These are phyloP conservation scores for Fusarium graminum DNA, from an alignment of 2,329 filamentous ascomycete species.

Conservation along the genomic window DNA sequence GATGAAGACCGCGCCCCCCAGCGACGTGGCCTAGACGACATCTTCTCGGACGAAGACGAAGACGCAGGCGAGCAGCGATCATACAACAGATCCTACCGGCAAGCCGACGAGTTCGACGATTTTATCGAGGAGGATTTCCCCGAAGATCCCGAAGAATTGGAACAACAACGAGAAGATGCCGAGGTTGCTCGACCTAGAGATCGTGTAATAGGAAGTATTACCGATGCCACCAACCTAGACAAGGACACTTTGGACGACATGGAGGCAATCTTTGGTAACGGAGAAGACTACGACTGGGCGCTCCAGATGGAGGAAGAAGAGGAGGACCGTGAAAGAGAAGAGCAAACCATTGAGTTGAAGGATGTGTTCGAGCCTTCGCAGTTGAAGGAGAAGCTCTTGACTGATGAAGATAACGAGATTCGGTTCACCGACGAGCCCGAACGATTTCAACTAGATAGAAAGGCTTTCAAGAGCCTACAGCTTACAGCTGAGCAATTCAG, in stretches of 20 bases:
- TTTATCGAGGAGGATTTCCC: constrained; percentile 98
- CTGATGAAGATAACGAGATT: constrained; percentile 93
- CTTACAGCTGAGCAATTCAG: constrained; percentile 86
- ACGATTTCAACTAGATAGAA: constrained; percentile 91
- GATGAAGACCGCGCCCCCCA: constrained; percentile 74
- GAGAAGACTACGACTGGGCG: constrained; percentile 96
- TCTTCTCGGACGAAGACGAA: constrained; percentile 96
- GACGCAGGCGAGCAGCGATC: constrained; percentile 69
- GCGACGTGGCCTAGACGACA: constrained; percentile 84
- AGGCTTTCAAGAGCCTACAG: constrained; percentile 85
- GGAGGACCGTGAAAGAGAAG: constrained; percentile 81
- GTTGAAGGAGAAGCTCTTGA: constrained; percentile 92
- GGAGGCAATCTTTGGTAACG: constrained; percentile 94
- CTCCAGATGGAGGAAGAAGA: constrained; percentile 89
- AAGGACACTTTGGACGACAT: constrained; percentile 96
- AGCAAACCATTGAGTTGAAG: constrained; percentile 91
- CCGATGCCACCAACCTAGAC: constrained; percentile 87
- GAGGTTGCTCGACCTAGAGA: constrained; percentile 87
- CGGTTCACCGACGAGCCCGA: constrained; percentile 91
- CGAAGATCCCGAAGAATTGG: constrained; percentile 83
- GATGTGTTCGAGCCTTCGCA: constrained; percentile 98
- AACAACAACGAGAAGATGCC: constrained; percentile 83
- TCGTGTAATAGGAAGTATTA: constrained; percentile 74
- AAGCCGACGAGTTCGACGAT: constrained; percentile 87
- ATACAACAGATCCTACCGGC: constrained; percentile 68